phyloP scores from a whole-genome alignment of 768 basidiomycete species.

The Amanita rimosa region DNA sequence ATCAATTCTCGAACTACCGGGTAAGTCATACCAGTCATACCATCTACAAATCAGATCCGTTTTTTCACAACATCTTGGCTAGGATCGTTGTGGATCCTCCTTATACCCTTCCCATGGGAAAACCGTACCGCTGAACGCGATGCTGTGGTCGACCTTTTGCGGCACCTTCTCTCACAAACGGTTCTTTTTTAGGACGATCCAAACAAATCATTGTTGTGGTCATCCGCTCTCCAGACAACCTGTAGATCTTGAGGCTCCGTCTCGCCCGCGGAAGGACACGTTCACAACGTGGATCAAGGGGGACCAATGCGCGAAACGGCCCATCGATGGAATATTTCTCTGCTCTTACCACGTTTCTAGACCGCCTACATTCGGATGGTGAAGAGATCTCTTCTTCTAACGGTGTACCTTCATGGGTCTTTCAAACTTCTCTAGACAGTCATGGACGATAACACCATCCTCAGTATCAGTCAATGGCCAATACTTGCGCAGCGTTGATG shows the following conservation, averaged over 20 bases:
- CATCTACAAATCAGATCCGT: background rate
- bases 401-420: background rate
- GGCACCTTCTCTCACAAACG: slow-evolving; percentile 51
- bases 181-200: slow-evolving; percentile 74
- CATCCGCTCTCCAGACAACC: slow-evolving; percentile 46
- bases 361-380: slow-evolving; percentile 14
- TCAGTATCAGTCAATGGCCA: slow-evolving; percentile 11
- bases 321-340: slow-evolving; percentile 21
- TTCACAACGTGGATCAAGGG: slow-evolving; percentile 31
- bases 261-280: slow-evolving; percentile 29
- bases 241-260: slow-evolving; percentile 23
- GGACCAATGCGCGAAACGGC: slow-evolving; percentile 13
- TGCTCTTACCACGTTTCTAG: slow-evolving; percentile 37
- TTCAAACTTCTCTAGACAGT: slow-evolving; percentile 2
- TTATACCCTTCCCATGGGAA: slow-evolving; percentile 48
- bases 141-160: slow-evolving; percentile 41
- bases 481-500: slow-evolving; percentile 2
- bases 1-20: slow-evolving; percentile 53
- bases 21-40: background rate
- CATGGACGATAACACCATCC: slow-evolving; percentile 9
- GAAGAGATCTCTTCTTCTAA: slow-evolving; percentile 4
- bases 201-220: slow-evolving; percentile 65
- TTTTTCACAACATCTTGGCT: slow-evolving; percentile 21
- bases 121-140: slow-evolving; percentile 36
- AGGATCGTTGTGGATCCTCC: slow-evolving; percentile 53